These are phyloP conservation scores for Ascomycota sp. DNA, from an alignment of 2,329 filamentous ascomycete genomes.

Conservation along the genomic window DNA sequence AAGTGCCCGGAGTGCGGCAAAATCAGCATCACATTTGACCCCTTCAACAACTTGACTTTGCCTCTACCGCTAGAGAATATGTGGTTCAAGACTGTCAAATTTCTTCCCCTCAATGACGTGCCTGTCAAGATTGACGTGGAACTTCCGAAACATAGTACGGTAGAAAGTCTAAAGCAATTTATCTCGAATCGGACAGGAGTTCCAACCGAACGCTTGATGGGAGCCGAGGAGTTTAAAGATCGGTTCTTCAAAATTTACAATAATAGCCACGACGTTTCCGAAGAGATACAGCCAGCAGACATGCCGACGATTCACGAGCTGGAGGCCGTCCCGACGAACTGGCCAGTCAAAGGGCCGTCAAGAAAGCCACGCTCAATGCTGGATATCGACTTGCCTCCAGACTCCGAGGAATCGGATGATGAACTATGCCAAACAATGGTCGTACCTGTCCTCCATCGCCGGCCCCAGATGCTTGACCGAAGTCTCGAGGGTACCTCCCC, in stretches of 20 bases:
- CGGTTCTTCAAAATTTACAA: constrained; percentile 79
- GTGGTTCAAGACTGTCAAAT: constrained; percentile 57
- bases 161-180: constrained; percentile 48
- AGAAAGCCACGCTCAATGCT: constrained; percentile 31
- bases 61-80: constrained; percentile 74
- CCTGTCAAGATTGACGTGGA: constrained; percentile 61
- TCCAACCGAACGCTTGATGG: constrained; percentile 46
- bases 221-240: constrained; percentile 61
- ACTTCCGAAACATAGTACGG: constrained; percentile 52
- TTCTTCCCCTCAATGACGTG: constrained; percentile 51
- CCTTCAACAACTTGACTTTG: constrained; percentile 84
- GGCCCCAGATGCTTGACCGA: constrained; percentile 13
- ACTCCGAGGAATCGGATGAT: constrained; percentile 35
- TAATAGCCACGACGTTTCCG: constrained; percentile 44
- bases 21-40: constrained; percentile 96
- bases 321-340: constrained; percentile 61
- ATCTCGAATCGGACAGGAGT: constrained; percentile 49
- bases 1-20: constrained; percentile 82
- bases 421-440: constrained; percentile 43
- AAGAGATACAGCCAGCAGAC: constrained; percentile 48
- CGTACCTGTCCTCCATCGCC: constrained; percentile 51
- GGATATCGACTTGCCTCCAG: constrained; percentile 19
- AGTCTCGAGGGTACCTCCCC: constrained; percentile 14
- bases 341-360: constrained; percentile 30
- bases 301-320: constrained; percentile 57